Base-by-base conservation (phyloP, 169 alveolate species). In the Babesia gibsoni region DNA sequence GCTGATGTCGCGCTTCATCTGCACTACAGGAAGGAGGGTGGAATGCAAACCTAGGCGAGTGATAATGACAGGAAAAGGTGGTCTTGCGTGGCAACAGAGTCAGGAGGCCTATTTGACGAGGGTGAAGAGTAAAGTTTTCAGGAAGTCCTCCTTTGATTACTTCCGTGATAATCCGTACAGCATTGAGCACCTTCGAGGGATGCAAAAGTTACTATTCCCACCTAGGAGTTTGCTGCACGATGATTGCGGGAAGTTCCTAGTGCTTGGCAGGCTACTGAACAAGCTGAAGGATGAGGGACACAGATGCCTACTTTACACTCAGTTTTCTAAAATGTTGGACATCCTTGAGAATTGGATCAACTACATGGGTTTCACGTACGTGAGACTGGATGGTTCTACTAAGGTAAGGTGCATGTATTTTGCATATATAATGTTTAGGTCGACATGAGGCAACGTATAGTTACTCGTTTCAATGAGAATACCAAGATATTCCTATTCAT, bases 331-430 rank as follows among this genome's bases (percentile, higher is more conserved):
- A 80, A 96, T 98, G 98, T 83, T 97, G 36, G 99, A 97, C 78
- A 91, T 96, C n/a, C 86, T 97, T 27, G 99, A 97, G 77, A 89
- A 94, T 29, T 96, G 96, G 84, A 86, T 96, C 56, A 96, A 96
- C 75, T 90, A 89, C 39, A 92, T 92, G 77, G 98, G 98, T 9
- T 94, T 94, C 89, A 92, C 98, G 8, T 97, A 96, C 88, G 96
- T 96, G 22, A 84, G 99, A 42, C 87, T 97, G 52, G 99, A 97
- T 85, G 99, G 99, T 25, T 89, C 96, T 49, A 97, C 99, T 1
- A 95, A 95, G 89, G 98, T 95, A 30, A 27, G 6, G 56, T 1
- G 20, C 3, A 49, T 16, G 33, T 29, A 12, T 23, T n/a, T 46
- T 7, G 22, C 29, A 16, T 33, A 41, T 32, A 27, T 4, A 32